Evolutionary conservation across 495 filamentous ascomycete genomes (phyloP).

Genomic region (Cladorrhinum samala): DNA sequence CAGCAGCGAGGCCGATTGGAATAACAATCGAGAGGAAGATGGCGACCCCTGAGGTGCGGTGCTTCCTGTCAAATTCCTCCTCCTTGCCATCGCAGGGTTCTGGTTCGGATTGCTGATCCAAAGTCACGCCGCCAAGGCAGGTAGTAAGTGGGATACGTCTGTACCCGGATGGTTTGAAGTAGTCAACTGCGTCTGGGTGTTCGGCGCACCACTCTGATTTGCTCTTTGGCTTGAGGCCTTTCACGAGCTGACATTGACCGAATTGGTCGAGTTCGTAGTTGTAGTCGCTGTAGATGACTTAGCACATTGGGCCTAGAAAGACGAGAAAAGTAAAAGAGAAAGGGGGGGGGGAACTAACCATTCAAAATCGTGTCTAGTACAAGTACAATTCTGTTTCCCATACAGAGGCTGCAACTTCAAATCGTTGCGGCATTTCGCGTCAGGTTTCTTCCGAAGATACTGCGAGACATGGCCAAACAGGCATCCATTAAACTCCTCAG

Average conservation of each 20-base stretch:
- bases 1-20: conserved; percentile 61
- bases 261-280: conserved; percentile 78
- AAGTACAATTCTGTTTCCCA: conserved; percentile 67
- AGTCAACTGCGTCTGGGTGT: conserved; percentile 62
- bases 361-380: conserved; percentile 81
- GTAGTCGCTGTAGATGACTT: conserved; percentile 61
- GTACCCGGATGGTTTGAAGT: conserved; percentile 77
- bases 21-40: conserved; percentile 81
- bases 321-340: neutral
- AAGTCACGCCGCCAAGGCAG: conserved; percentile 64
- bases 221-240: conserved; percentile 61
- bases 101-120: conserved; percentile 54
- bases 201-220: conserved; percentile 57
- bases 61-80: conserved; percentile 65
- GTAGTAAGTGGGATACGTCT: conserved; percentile 86
- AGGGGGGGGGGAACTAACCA: conserved; percentile 55
- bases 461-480: conserved; percentile 86
- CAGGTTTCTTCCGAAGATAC: conserved; percentile 81
- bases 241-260: conserved; percentile 67
- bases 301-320: neutral
- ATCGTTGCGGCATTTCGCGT: conserved; percentile 72
- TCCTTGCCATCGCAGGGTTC: conserved; percentile 70
- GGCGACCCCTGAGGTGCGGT: conserved; percentile 59
- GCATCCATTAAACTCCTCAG: conserved; percentile 66
- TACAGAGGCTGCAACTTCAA: conserved; percentile 60